Base-by-base conservation (phyloP, 2,329 filamentous ascomycete genomes). In the Phyllosticta citribraziliensis region DNA sequence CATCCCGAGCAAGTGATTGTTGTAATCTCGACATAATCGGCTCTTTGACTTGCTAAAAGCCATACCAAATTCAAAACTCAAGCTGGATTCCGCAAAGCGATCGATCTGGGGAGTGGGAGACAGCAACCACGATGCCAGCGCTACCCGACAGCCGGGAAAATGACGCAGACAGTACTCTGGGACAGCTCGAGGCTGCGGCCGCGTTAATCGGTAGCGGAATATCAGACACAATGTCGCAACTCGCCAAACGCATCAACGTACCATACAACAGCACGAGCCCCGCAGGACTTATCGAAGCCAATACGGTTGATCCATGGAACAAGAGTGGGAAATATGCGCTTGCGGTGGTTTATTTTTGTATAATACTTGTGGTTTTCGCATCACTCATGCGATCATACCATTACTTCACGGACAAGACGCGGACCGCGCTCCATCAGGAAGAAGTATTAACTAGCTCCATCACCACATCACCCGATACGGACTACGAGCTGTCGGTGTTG, bases 361-460 rank as follows among this genome's bases (percentile, higher is more conserved):
- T 95, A 56, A 84, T 86, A 57, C 73, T 97, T 63, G 80, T 92
- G 65, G 81, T 82, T 27, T 68, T 84, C 59, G 85, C 92, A 4
- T 76, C 88, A 11, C 69, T 87, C 11, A 79, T 93, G 70, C 85
- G 91, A 66, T 81, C 89, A 70, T 96, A 92, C 80, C 88, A 96
- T 74, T 86, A 88, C 67, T 96, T 91, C 87, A 91, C 92, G 67
- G 92, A 97, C 78, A 95, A 94, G 77, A 90, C 96, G 66, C 85
- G 92, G 66, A 89, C 92, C 66, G 92, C 91, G 64, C 84, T 94
- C 63, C 89, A 94, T 77, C 93, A 95, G 76, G 87, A 94, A 70
- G 85, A 90, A 71, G 81, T 89, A 67, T 81, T 89, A 69, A 81
- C 86, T 67, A 82, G 87, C 67, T 86, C 84, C 71, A 82, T 74